phyloP scores from a whole-genome alignment of 805 yeast species.

The Dipodascus albidus region DNA sequence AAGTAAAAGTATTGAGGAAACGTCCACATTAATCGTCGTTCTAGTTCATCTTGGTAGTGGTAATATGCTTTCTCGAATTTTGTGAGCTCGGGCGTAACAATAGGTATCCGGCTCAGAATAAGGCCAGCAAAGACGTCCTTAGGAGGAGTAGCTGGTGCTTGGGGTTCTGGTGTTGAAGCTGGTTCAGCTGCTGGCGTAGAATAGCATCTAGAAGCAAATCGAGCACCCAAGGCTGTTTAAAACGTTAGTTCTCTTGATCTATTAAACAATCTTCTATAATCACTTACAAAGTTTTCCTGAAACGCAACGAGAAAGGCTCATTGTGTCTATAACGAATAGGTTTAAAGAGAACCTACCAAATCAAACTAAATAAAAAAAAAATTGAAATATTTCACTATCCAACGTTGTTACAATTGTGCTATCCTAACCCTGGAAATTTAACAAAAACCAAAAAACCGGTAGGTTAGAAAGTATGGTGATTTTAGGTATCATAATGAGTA shows the following conservation, averaged over 20 bases:
- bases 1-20: conserved; percentile 90
- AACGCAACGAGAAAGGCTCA: not conserved
- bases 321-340: not conserved
- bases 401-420: not conserved
- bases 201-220: not conserved
- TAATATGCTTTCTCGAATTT: conserved; percentile 67
- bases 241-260: not conserved
- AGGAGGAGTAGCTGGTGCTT: conserved; percentile 3
- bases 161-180: not conserved
- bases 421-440: not conserved
- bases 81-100: conserved; percentile 67
- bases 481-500: not conserved
- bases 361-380: not conserved
- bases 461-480: not conserved
- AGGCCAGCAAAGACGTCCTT: conserved; percentile 28
- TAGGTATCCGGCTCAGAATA: conserved; percentile 69
- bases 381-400: not conserved
- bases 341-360: not conserved
- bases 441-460: not conserved
- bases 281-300: not conserved
- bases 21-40: conserved; percentile 92
- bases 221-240: not conserved
- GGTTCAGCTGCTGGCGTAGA: not conserved
- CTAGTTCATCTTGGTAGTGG: conserved; percentile 74
- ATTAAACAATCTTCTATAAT: not conserved